Conservation (phyloP, 495 filamentous ascomycete genomes). For the Durotheca rogersii region DNA sequence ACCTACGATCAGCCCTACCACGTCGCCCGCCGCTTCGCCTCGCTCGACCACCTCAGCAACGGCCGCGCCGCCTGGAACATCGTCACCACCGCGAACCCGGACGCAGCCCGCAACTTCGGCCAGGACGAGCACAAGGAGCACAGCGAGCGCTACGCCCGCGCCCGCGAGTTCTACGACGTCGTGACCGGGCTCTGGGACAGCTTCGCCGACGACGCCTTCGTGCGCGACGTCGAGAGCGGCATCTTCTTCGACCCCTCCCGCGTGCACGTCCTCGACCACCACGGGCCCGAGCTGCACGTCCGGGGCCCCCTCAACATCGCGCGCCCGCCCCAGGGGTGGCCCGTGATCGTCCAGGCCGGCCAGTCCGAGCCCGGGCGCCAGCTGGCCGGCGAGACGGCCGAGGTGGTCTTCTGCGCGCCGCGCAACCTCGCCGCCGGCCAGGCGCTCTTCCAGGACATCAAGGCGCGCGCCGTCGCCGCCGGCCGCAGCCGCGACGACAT, state of each 20-base stretch:
- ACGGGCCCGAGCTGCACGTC: constrained; percentile 49
- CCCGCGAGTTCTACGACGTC: constrained; percentile 61
- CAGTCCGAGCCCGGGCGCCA: constrained; percentile 56
- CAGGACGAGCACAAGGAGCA: constrained; percentile 56
- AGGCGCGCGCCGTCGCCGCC: constrained; percentile 45
- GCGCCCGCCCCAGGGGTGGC: constrained; percentile 56
- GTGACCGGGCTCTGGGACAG: constrained; percentile 58
- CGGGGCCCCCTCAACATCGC: constrained; percentile 56
- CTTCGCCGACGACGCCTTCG: constrained; percentile 57
- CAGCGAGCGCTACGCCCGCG: constrained; percentile 58
- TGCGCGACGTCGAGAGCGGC: constrained; percentile 49
- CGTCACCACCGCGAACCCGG: constrained; percentile 59
- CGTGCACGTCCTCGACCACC: constrained; percentile 52
- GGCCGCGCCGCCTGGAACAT: constrained; percentile 67
- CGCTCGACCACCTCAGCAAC: constrained; percentile 59
- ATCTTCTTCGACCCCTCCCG: constrained; percentile 51
- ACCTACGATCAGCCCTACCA: constrained; percentile 58
- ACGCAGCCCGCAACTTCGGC: constrained; percentile 57
- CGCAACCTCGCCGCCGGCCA: constrained; percentile 46
- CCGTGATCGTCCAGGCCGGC: constrained; percentile 57
- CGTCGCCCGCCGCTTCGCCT: constrained; percentile 58
- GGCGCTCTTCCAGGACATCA: constrained; percentile 55
- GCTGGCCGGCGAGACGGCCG: constrained; percentile 56
- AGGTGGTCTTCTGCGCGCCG: constrained; percentile 52
- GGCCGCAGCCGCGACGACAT: constrained; percentile 47